A percentile compares a stretch with the other conserved stretches of the same genome.
phyloP scores from a whole-genome alignment of 2,329 filamentous ascomycete species.

The Cercospora sojina region DNA sequence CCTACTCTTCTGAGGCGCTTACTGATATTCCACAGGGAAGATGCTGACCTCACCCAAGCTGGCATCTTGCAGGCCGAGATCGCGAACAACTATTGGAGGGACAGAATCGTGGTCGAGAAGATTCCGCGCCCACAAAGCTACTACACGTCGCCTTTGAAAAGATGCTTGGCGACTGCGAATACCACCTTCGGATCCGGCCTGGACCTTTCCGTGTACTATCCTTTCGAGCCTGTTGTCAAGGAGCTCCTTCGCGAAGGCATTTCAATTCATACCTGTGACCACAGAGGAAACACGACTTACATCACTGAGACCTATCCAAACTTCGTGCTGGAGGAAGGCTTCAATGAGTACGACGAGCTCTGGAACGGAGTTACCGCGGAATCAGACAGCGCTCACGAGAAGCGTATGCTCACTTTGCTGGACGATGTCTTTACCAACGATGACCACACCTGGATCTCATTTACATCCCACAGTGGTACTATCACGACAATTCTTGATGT shows the following conservation, averaged over 20 bases:
- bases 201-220: slow-evolving; percentile 50
- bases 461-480: slow-evolving; percentile 62
- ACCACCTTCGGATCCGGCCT: slow-evolving; percentile 58
- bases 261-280: slow-evolving; percentile 67
- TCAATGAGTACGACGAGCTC: slow-evolving; percentile 58
- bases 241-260: slow-evolving; percentile 67
- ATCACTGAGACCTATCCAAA: slow-evolving; percentile 55
- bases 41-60: slow-evolving; percentile 59
- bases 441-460: slow-evolving; percentile 56
- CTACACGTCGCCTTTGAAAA: slow-evolving; percentile 63
- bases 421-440: slow-evolving; percentile 59
- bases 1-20: neutral
- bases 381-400: slow-evolving; percentile 52
- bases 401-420: slow-evolving; percentile 52
- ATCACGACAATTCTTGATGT: slow-evolving; percentile 55
- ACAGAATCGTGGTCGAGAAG: slow-evolving; percentile 53
- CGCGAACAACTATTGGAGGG: slow-evolving; percentile 61
- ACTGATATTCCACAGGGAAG: slow-evolving; percentile 39
- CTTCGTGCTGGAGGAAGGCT: slow-evolving; percentile 59
- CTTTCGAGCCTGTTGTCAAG: slow-evolving; percentile 62
- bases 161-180: slow-evolving; percentile 63
- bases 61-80: slow-evolving; percentile 59
- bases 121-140: slow-evolving; percentile 64
- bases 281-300: slow-evolving; percentile 55
- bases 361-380: slow-evolving; percentile 55